A percentile compares a stretch with the other conserved stretches of the same genome.
Evolutionary conservation across 2,329 filamentous ascomycete species (phyloP).

Genomic region (Metarhizium sp.): DNA sequence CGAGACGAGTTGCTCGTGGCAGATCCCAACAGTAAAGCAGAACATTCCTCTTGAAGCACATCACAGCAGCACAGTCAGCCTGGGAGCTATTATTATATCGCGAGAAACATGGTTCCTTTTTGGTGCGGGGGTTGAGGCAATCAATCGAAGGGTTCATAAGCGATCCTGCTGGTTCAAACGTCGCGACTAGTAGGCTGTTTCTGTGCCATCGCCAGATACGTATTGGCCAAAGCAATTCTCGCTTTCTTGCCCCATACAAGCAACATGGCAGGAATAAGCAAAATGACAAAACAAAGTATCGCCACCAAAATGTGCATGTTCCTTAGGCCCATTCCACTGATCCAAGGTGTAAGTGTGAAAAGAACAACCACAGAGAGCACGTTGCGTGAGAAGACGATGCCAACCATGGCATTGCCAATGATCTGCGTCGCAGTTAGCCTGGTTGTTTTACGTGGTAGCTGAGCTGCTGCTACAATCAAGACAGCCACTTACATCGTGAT

Average conservation of each 20-base stretch:
- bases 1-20: no score
- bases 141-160: not conserved
- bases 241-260: constrained; percentile 9
- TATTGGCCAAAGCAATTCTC: not conserved
- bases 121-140: not conserved
- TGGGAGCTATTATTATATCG: no score
- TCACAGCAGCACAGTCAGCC: no score
- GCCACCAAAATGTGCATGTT: constrained; percentile 8
- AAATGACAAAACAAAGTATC: constrained; percentile 2
- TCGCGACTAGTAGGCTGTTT: not conserved
- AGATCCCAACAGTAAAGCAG: no score
- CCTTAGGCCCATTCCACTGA: not conserved
- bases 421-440: not conserved
- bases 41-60: no score
- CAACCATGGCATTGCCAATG: not conserved
- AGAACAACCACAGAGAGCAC: not conserved
- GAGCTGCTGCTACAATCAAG: not conserved
- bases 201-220: not conserved
- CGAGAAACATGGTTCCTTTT: no score
- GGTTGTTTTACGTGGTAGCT: not conserved
- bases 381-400: constrained; percentile 13
- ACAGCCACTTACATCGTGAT: not conserved
- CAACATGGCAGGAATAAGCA: constrained; percentile 6
- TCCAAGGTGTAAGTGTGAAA: not conserved
- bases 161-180: not conserved